A percentile compares a stretch with the other conserved stretches of the same genome.
Conservation (phyloP, 2,329 filamentous ascomycete species). For the Endothia cerciana region DNA sequence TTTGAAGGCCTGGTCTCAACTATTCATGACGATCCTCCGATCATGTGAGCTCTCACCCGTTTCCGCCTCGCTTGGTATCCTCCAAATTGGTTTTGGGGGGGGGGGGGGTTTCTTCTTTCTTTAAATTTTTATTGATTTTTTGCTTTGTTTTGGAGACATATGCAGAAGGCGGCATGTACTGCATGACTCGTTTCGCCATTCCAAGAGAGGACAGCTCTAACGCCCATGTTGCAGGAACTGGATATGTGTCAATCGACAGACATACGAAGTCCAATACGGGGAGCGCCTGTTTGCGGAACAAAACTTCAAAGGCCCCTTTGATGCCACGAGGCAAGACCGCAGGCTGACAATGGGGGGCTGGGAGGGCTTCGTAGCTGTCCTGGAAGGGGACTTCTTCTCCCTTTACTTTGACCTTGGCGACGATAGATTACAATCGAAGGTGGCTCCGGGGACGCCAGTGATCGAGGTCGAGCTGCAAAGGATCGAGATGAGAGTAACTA, state of each 20-base stretch:
- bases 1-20: conserved; percentile 53
- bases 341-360: conserved; percentile 53
- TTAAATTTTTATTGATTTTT: background rate
- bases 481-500: conserved; percentile 46
- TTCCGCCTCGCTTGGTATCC: background rate
- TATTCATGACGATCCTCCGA: conserved; percentile 52
- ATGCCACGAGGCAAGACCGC: conserved; percentile 56
- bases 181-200: background rate
- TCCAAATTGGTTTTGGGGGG: no score
- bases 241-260: conserved; percentile 52
- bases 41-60: conserved; percentile 36
- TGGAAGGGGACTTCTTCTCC: conserved; percentile 50
- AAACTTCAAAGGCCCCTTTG: conserved; percentile 52
- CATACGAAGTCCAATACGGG: conserved; percentile 52
- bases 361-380: conserved; percentile 55
- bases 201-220: background rate
- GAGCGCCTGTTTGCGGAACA: conserved; percentile 46
- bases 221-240: conserved; percentile 41
- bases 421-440: conserved; percentile 48
- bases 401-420: conserved; percentile 54
- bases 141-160: no score
- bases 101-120: no score
- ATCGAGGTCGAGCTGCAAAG: conserved; percentile 59
- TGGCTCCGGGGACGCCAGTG: conserved; percentile 51
- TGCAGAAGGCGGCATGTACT: no score